A percentile compares a stretch with the other conserved stretches of the same genome.
phyloP scores from a whole-genome alignment of 78 protist genomes.

The Dictyostelium brefeldianum region DNA sequence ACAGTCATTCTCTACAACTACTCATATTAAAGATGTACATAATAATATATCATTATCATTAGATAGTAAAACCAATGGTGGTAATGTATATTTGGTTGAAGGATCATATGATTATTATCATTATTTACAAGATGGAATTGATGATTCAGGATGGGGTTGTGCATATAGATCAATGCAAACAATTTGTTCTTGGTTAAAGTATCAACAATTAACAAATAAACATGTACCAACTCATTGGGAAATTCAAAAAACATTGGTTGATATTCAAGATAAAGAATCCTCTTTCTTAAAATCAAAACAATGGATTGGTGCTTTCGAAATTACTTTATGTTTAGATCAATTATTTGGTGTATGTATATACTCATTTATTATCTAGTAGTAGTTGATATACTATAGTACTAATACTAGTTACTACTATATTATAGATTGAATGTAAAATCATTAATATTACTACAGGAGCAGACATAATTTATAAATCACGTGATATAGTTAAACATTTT shows the following conservation, averaged over 20 bases:
- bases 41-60: not conserved
- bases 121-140: conserved; percentile 81
- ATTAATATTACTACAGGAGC: conserved; percentile 68
- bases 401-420: not conserved
- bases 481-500: conserved; percentile 87
- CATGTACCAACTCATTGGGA: conserved; percentile 83
- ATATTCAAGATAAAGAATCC: conserved; percentile 63
- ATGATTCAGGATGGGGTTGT: conserved; percentile 96
- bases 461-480: conserved; percentile 53
- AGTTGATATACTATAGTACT: too few relatives aligned
- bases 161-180: conserved; percentile 94
- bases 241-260: conserved; percentile 88
- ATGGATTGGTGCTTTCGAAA: conserved; percentile 94
- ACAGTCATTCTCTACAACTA: conserved; percentile 6
- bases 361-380: too few relatives aligned
- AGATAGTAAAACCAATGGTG: conserved; percentile 31
- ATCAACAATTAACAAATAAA: conserved; percentile 34
- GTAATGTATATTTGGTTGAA: conserved; percentile 57
- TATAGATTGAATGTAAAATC: conserved; percentile 72
- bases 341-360: conserved; percentile 59
- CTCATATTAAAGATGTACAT: conserved; percentile 55
- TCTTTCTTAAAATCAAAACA: conserved; percentile 79
- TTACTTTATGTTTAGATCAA: conserved; percentile 57
- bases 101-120: conserved; percentile 92
- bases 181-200: conserved; percentile 82